Evolutionary conservation across 140 eudicot species (phyloP), one percentile per base, ranked within the genome.

Genomic region (Cichorium intybus): DNA sequence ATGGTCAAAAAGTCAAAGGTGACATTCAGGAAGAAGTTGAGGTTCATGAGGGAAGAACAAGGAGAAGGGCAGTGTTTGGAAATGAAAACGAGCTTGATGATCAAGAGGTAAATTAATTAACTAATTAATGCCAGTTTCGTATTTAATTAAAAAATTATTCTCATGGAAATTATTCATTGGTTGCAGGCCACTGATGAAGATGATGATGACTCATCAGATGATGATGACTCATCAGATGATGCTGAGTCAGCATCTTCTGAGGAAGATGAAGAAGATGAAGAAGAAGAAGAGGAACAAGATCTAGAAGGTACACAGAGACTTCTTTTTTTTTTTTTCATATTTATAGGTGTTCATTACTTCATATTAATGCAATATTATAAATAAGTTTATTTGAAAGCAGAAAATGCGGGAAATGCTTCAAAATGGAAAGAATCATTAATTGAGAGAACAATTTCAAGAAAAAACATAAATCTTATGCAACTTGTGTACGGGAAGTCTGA

Each of bases 371-470:
- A 61, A 52, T 35, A 29, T 22, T 24, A 62, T 35, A 21, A 24
- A 18, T n/a, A 27, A 43, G 29, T 39, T 56, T 20, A 37, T 62
- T 4, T 26, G 43, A 35, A 62, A 22, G 79, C 77, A 65, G 96
- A 81, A 69, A 87, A 73, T 64, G 23, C 74, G 80, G 99, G 95
- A 62, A 93, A 88, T 81, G 82, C 85, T 65, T 81, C 97, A 39
- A 93, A 82, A 71, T 93, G 99, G 99, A 88, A 80, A 77, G 97
- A 88, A 53, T 81, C 88, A 20, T 55, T 93, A 81, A 77, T 72
- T 23, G 88, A 88, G 55, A 74, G 90, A 72, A 93, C 89, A 21
- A 55, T 64, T 22, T 69, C 75, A 33, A 76, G 97, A 60, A 77
- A 83, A 61, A 85, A 64, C 43, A 69, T 76, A 60, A 88, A 93